Conservation (phyloP, 805 yeast genomes). For the Schwanniomyces pseudopolymorphus region DNA sequence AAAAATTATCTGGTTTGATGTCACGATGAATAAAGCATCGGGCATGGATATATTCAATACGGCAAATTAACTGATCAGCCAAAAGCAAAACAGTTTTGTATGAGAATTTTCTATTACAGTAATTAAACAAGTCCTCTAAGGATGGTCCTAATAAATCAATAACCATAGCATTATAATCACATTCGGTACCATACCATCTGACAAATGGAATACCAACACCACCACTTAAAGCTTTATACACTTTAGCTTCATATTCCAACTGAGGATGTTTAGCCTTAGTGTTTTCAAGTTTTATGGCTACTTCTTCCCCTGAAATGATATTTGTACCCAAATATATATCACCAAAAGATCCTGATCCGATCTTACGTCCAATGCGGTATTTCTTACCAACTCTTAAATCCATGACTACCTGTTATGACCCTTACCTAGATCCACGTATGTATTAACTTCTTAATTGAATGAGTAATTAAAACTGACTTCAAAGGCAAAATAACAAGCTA, state of each 20-base stretch:
- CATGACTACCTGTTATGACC: conserved; percentile 1
- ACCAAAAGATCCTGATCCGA: conserved; percentile 97
- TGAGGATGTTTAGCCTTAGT: conserved; percentile 94
- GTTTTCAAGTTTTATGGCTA: conserved; percentile 92
- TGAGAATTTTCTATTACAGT: conserved; percentile 90
- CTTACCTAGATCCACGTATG: neutral
- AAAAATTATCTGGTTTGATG: conserved; percentile 79
- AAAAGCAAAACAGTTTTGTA: conserved; percentile 88
- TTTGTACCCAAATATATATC: conserved; percentile 93
- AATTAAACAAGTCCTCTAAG: conserved; percentile 91
- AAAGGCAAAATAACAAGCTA: neutral
- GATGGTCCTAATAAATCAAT: conserved; percentile 95
- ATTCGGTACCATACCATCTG: conserved; percentile 91
- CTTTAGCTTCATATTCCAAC: conserved; percentile 94
- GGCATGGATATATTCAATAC: conserved; percentile 94
- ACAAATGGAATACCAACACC: conserved; percentile 97
- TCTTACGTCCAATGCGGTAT: conserved; percentile 89
- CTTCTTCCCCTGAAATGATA: conserved; percentile 94
- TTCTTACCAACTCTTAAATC: conserved; percentile 67
- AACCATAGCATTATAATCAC: conserved; percentile 95
- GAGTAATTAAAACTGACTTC: neutral
- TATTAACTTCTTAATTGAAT: neutral
- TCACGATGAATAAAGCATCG: conserved; percentile 86
- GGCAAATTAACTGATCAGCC: conserved; percentile 92
- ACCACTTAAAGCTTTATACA: conserved; percentile 89